These are phyloP conservation scores for Xylariales sp. DNA, from an alignment of 2,329 filamentous ascomycete species.

Conservation along the genomic window DNA sequence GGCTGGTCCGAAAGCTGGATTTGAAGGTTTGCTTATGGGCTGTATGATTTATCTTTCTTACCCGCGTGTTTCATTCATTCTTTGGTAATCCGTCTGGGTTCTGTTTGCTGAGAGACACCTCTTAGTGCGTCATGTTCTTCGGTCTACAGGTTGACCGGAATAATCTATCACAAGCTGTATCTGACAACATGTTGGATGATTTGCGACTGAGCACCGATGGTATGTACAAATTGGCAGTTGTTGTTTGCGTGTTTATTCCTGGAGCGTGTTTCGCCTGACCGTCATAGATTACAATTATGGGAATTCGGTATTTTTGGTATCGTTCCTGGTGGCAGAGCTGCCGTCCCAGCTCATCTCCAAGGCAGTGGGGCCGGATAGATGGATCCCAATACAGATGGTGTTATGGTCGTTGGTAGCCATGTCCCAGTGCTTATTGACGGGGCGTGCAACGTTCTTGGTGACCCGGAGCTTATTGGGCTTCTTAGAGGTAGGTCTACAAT, in stretches of 20 bases:
- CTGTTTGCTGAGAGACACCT: too few relatives aligned
- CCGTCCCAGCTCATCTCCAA: conserved; percentile 59
- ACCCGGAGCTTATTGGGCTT: conserved; percentile 2
- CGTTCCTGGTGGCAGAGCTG: conserved; percentile 53
- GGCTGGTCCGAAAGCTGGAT: conserved; percentile 43
- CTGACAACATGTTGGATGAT: conserved; percentile 57
- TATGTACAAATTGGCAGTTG: conserved; percentile 9
- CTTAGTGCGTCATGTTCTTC: conserved; percentile 58
- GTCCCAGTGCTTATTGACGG: conserved; percentile 19
- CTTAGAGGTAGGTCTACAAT: conserved; percentile 16
- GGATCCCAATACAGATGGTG: conserved; percentile 26
- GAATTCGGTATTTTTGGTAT: conserved; percentile 49
- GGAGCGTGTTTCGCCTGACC: neutral
- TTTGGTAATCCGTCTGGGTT: too few relatives aligned
- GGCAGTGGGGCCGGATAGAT: conserved; percentile 30
- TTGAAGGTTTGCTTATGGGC: conserved; percentile 35
- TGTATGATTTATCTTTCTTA: conserved; percentile 18
- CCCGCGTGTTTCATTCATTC: too few relatives aligned
- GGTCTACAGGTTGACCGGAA: conserved; percentile 56
- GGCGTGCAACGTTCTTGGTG: conserved; percentile 12
- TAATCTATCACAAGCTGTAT: conserved; percentile 55
- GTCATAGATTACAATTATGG: conserved; percentile 48
- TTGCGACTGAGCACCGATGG: conserved; percentile 39
- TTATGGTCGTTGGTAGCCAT: conserved; percentile 24
- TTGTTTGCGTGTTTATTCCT: neutral